These are phyloP conservation scores for Pseudocercospora ulei DNA, from an alignment of 2,329 filamentous ascomycete species.

Conservation along the genomic window DNA sequence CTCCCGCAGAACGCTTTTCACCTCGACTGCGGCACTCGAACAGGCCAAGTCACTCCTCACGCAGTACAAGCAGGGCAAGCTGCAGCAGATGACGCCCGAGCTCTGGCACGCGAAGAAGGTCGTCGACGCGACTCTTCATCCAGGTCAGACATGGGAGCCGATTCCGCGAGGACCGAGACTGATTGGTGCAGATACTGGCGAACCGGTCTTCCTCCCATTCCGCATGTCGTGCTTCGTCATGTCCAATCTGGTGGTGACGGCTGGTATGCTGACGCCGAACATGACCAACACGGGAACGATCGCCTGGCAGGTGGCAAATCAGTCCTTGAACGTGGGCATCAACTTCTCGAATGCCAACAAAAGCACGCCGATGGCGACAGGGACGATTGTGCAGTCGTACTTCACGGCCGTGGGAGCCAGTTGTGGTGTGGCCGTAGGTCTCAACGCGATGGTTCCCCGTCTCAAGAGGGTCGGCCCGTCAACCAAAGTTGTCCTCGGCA, in stretches of 20 bases:
- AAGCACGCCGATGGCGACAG: constrained; percentile 73
- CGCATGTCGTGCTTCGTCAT: constrained; percentile 95
- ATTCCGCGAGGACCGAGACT: neutral
- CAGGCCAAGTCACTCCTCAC: constrained; percentile 72
- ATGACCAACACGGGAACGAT: constrained; percentile 75
- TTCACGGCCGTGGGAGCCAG: constrained; percentile 83
- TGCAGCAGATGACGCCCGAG: constrained; percentile 72
- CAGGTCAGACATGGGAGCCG: constrained; percentile 52
- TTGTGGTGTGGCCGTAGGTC: constrained; percentile 82
- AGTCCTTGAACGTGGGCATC: constrained; percentile 95
- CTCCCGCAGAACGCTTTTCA: constrained; percentile 65
- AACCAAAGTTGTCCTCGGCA: constrained; percentile 64
- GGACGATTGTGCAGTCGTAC: constrained; percentile 80
- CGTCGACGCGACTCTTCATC: constrained; percentile 90
- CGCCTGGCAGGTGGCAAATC: constrained; percentile 91
- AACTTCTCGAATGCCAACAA: constrained; percentile 98
- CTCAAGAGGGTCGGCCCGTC: constrained; percentile 65
- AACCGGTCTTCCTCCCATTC: constrained; percentile 86
- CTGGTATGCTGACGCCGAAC: constrained; percentile 89
- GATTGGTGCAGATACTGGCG: constrained; percentile 64
- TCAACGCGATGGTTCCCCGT: constrained; percentile 81
- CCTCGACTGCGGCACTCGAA: constrained; percentile 67
- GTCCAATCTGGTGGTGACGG: constrained; percentile 88
- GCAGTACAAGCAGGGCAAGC: constrained; percentile 76
- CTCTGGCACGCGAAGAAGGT: constrained; percentile 95